Conservation (phyloP, 257 asterid genomes). For the Nicotiana attenuata region DNA sequence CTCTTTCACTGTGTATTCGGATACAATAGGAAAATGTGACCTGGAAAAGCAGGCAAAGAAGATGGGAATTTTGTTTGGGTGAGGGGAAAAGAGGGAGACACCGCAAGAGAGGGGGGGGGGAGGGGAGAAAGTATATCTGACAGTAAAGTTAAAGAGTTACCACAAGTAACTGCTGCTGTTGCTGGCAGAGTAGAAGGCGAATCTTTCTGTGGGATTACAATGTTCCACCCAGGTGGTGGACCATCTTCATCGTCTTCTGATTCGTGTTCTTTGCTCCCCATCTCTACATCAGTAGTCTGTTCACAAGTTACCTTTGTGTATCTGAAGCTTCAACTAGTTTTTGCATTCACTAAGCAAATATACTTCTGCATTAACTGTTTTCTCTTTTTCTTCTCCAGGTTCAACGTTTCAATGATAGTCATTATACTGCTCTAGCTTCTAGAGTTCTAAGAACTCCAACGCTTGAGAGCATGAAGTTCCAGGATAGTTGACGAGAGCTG, state of each 20-base stretch:
- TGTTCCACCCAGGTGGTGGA: conserved; percentile 31
- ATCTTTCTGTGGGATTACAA: not conserved
- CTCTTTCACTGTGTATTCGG: not conserved
- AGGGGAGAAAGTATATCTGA: not conserved
- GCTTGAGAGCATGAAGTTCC: not conserved
- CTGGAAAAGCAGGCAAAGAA: not conserved
- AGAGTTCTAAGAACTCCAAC: not conserved
- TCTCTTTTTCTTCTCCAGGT: not conserved
- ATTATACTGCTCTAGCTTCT: not conserved
- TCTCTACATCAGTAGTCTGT: conserved; percentile 41
- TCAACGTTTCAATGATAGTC: not conserved
- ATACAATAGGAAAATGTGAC: not conserved
- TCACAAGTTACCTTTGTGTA: conserved; percentile 21
- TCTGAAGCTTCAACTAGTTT: conserved; percentile 14
- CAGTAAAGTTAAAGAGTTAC: conserved; percentile 15
- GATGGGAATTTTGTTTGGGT: not conserved
- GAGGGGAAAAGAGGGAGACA: not conserved
- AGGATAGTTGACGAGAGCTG: not conserved
- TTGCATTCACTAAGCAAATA: not conserved
- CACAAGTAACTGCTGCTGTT: conserved; percentile 19
- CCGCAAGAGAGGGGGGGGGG: not conserved
- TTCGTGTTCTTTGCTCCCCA: conserved; percentile 31
- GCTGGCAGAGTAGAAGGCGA: conserved; percentile 11
- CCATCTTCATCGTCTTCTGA: conserved; percentile 50
- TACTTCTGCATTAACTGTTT: not conserved